Evolutionary conservation across 1,284 basidiomycete species (phyloP), one percentile per base, ranked within the genome.

Genomic region (Farysia itapuensis): DNA sequence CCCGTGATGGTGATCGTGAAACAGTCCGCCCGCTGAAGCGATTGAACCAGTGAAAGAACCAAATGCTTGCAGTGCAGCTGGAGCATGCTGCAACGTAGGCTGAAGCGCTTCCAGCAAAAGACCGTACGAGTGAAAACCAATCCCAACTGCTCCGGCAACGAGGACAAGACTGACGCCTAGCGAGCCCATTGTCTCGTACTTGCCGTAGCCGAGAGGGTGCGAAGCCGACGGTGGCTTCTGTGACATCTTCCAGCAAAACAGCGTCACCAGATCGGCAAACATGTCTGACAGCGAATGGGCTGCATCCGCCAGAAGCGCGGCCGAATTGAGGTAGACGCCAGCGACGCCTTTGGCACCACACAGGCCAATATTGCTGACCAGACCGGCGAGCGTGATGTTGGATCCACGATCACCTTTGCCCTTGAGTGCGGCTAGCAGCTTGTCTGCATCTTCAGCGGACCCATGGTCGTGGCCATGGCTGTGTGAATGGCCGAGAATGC

Each of bases 161-260:
- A 94, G 83, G 39, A 94, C 83, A 34, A 93, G 79, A 9, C 87
- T 87, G 38, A 94, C 87, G 22, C 86, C 84, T 7, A 88, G 84
- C 9, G 90, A 92, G 34, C 92, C 92, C 32, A 94, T 81, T 4
- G 92, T 93, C 78, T 97, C 93, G 67, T 91, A 93, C 79, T 96
- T 97, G 15, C 39, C 89, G 71, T 92, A 92, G 4, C 82, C 90
- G 53, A 88, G 88, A 0, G 90, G 91, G 74, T 91, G 94, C 51
- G 78, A 81, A 61, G 81, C 82, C 5, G 86, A 87, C 2, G 91
- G 87, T 15, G 86, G 83, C 70, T 83, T 85, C 43, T 90, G 84
- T 2, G 89, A 91, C 50, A 95, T 82, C 43, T 85, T 85, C 89
- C 92, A 96, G 70, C 88, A 90, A 64, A 89, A 87, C 15, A 98